Base-by-base conservation (phyloP, 1,284 basidiomycete genomes). In the Trichosporon sp. region DNA sequence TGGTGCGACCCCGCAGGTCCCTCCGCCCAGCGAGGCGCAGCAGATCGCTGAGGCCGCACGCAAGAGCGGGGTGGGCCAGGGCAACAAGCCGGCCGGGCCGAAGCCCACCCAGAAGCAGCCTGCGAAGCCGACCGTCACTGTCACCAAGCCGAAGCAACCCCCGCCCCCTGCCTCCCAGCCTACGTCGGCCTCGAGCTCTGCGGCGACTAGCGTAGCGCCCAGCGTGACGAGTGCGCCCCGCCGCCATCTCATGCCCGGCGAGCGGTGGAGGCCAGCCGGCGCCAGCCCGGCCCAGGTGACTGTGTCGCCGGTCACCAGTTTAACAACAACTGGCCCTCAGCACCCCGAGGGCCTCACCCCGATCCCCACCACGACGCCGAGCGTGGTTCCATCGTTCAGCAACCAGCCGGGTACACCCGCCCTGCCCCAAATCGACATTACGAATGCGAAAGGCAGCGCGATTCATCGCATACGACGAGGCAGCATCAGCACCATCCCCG, bases 401-500 rank as follows among this genome's bases (percentile, higher is more conserved):
- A 64, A 25, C 62, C 70, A 23, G n/a, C 27, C 44, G 11, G 38
- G 21, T 29, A 42, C 47, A 11, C 62, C 62, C 18, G 35, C 42
- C 68, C 67, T 34, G 56, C 72, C 27, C 65, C 72, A 67, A 42
- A 21, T 72, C 29, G 72, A 72, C 63, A 56, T 70, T 12, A 68
- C 68, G 5, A 34, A 27, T 29, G 65, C 65, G 15, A 56, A 42
- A 3, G 68, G 68, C 25, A 66, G 44, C 23, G 34, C 68, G 15
- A 60, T 69, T 7, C 68, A 73, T 1, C 73, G 79, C 4, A 53
- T 75, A 5, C 74, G 81, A 7, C 70, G 81, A 25, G 77, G 78
- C 3, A 80, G 79, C 2, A 77, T 81, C 31, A 76, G 77, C 11
- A 82, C 81, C 8, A 71, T 82, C 11, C 80, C 80, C 11, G 81